A percentile compares a stretch with the other conserved stretches of the same genome.
phyloP scores from a whole-genome alignment of 768 basidiomycete genomes.

The Pisolithus tinctorius region DNA sequence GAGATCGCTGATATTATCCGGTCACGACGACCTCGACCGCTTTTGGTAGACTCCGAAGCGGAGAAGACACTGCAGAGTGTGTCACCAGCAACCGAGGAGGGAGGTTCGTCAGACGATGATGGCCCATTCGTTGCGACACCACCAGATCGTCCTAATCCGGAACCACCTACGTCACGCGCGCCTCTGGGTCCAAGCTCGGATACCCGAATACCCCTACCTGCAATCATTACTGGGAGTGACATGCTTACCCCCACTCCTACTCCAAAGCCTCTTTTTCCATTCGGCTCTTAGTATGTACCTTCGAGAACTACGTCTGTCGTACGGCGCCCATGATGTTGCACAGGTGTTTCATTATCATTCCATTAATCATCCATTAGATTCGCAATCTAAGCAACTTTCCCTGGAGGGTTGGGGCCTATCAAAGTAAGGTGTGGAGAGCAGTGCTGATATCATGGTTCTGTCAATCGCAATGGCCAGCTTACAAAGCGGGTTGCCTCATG shows the following conservation, averaged over 20 bases:
- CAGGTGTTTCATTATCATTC: not conserved
- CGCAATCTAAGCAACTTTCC: too few relatives aligned
- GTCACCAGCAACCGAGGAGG: not conserved
- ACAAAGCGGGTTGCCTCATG: too few relatives aligned
- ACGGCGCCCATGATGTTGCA: not conserved
- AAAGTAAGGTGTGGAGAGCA: too few relatives aligned
- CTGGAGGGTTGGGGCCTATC: too few relatives aligned
- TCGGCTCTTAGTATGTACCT: not conserved
- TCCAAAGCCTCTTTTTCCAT: constrained; percentile 15
- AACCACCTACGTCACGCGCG: constrained; percentile 47
- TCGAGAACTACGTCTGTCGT: not conserved
- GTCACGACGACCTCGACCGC: constrained; percentile 16
- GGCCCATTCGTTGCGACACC: constrained; percentile 36
- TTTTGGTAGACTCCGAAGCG: constrained; percentile 5
- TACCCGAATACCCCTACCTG: constrained; percentile 29
- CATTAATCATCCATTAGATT: too few relatives aligned
- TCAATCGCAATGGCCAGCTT: too few relatives aligned
- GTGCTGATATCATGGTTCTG: too few relatives aligned
- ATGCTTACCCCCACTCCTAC: constrained; percentile 42
- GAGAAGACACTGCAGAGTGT: not conserved
- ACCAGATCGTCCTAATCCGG: constrained; percentile 47
- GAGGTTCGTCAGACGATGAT: constrained; percentile 25
- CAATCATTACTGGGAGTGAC: constrained; percentile 37
- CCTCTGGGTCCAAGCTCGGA: constrained; percentile 33
- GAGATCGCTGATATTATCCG: constrained; percentile 46